These are phyloP conservation scores for Novymonas esmeraldas DNA, from an alignment of 208 protist species.

Conservation along the genomic window DNA sequence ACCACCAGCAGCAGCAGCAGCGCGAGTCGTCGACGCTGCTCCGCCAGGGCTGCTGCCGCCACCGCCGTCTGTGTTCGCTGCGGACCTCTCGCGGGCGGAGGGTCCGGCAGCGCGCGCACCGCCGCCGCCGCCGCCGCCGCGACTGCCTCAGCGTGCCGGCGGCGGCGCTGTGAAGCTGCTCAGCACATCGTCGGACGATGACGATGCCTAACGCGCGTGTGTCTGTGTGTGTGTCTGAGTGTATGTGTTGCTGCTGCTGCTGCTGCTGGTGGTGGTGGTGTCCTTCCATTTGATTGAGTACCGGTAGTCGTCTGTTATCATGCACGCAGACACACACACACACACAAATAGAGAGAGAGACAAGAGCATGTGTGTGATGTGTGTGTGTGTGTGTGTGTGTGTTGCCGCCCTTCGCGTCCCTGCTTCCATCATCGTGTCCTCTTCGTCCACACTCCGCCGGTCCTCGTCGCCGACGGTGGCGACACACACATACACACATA, in stretches of 20 bases:
- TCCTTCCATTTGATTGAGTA: background rate
- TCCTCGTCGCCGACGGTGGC: no score
- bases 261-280: no score
- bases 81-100: background rate
- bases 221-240: background rate
- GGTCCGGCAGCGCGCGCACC: background rate
- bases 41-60: slow-evolving; percentile 8
- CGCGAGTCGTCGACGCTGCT: background rate
- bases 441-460: no score
- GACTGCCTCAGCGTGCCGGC: slow-evolving; percentile 11
- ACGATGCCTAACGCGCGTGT: slow-evolving; percentile 1
- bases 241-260: background rate
- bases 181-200: slow-evolving; percentile 52
- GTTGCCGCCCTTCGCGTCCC: no score
- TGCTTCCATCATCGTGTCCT: no score
- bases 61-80: slow-evolving; percentile 25
- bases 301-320: no score
- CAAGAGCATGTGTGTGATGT: background rate
- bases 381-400: background rate
- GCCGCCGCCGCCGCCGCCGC: background rate
- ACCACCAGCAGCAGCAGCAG: background rate
- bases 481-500: no score
- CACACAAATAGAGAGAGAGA: background rate
- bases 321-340: background rate
- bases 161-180: slow-evolving; percentile 39